Conservation (phyloP, 495 filamentous ascomycete species). For the Neurospora sp. region DNA sequence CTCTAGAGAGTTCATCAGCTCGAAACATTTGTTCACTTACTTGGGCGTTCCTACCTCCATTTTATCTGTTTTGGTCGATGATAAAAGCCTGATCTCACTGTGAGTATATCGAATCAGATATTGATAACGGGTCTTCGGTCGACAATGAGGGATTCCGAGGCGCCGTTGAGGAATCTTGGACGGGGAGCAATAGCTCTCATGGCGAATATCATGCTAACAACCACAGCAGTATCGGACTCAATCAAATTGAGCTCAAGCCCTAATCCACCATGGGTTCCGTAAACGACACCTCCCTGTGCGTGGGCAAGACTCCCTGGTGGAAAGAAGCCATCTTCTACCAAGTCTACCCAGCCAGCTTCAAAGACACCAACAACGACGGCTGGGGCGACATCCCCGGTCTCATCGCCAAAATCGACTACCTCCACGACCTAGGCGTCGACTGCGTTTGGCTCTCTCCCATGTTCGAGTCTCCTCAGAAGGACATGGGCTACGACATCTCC, state of each 20-base stretch:
- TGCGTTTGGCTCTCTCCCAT: slow-evolving; percentile 61
- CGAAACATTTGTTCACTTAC: not conserved
- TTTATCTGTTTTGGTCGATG: not conserved
- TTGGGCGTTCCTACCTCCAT: not conserved
- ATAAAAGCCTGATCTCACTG: not conserved
- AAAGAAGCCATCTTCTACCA: slow-evolving; percentile 43
- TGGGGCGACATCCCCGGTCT: slow-evolving; percentile 60
- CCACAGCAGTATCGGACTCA: not conserved
- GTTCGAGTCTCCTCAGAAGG: slow-evolving; percentile 54
- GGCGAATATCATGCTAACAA: not conserved
- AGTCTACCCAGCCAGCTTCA: slow-evolving; percentile 52
- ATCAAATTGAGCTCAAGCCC: not conserved
- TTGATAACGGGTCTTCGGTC: not conserved
- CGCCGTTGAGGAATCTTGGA: not conserved
- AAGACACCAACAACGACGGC: slow-evolving; percentile 58
- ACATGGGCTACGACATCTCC: slow-evolving; percentile 60
- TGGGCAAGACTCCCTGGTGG: slow-evolving; percentile 9
- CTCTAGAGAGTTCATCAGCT: not conserved
- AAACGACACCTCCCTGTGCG: not conserved
- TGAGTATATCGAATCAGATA: not conserved
- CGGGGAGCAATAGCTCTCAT: not conserved
- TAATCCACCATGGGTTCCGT: not conserved
- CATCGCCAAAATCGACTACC: slow-evolving; percentile 54
- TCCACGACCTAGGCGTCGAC: slow-evolving; percentile 52
- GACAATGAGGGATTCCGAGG: not conserved